Evolutionary conservation across 768 basidiomycete genomes (phyloP).

Genomic region (Panaeolus cyanescens): DNA sequence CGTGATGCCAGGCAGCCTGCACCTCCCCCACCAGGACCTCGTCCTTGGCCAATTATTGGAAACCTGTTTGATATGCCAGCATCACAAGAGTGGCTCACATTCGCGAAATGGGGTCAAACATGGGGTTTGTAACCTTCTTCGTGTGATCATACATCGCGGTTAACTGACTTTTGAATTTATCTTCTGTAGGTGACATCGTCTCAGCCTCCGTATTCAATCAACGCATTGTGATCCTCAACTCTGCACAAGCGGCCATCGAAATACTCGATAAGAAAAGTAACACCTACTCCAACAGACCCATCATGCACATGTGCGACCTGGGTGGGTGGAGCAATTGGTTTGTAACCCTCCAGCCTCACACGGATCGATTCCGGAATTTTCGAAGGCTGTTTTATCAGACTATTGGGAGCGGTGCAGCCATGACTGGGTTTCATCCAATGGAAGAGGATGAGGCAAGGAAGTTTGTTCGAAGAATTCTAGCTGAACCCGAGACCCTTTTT

Average conservation of each 20-base stretch:
- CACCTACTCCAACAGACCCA: slow-evolving; percentile 49
- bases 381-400: slow-evolving; percentile 44
- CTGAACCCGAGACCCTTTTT: slow-evolving; percentile 29
- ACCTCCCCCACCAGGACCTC: slow-evolving; percentile 48
- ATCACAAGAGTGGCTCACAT: slow-evolving; percentile 46
- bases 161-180: neutral
- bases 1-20: no score
- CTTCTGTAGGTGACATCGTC: slow-evolving; percentile 42
- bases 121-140: slow-evolving; percentile 34
- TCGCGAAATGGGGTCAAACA: slow-evolving; percentile 45
- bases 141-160: neutral
- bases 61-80: slow-evolving; percentile 54
- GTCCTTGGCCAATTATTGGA: slow-evolving; percentile 42
- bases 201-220: slow-evolving; percentile 48
- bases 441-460: slow-evolving; percentile 33
- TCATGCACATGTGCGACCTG: slow-evolving; percentile 51
- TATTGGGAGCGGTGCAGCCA: slow-evolving; percentile 34
- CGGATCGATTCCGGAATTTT: slow-evolving; percentile 42
- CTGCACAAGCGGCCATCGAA: slow-evolving; percentile 38
- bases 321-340: slow-evolving; percentile 47
- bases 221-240: slow-evolving; percentile 47
- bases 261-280: slow-evolving; percentile 47
- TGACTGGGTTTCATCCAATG: slow-evolving; percentile 31
- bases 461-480: slow-evolving; percentile 38
- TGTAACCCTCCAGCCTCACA: slow-evolving; percentile 45